A percentile compares a stretch with the other conserved stretches of the same genome.
Evolutionary conservation across 768 basidiomycete species (phyloP).

Genomic region (Boletus rubropictus): DNA sequence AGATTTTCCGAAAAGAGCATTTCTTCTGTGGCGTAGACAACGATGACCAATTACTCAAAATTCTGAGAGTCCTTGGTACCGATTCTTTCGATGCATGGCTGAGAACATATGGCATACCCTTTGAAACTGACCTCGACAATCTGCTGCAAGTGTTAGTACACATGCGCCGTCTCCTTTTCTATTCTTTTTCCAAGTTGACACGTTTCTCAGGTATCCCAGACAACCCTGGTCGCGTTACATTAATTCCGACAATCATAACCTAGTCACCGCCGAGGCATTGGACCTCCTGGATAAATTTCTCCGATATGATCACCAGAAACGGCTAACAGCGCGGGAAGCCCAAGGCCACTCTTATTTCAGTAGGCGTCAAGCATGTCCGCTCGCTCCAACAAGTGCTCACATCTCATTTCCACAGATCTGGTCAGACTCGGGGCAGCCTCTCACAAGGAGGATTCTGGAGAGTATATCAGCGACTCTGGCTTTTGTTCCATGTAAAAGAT

Average conservation of each 20-base stretch:
- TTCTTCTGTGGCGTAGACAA: constrained; percentile 74
- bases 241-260: constrained; percentile 50
- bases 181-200: not conserved
- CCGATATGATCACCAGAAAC: constrained; percentile 64
- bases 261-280: constrained; percentile 56
- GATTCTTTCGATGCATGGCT: constrained; percentile 59
- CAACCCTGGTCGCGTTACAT: constrained; percentile 64
- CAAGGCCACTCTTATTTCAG: constrained; percentile 65
- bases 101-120: constrained; percentile 57
- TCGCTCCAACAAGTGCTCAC: constrained; percentile 13
- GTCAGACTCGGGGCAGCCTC: constrained; percentile 44
- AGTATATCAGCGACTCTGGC: constrained; percentile 45
- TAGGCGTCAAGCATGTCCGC: constrained; percentile 27
- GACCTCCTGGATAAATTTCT: constrained; percentile 64
- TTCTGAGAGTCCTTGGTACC: constrained; percentile 62
- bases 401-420: constrained; percentile 34
- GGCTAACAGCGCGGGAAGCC: constrained; percentile 62
- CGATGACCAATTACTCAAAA: constrained; percentile 67
- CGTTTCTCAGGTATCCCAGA: constrained; percentile 43
- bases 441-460: constrained; percentile 36
- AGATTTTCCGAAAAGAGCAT: constrained; percentile 72
- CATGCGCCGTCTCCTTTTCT: not conserved
- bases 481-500: constrained; percentile 37
- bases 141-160: constrained; percentile 44
- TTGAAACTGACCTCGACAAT: constrained; percentile 55